Conservation (phyloP, 2,329 filamentous ascomycete species). For the Xylaria sp. region DNA sequence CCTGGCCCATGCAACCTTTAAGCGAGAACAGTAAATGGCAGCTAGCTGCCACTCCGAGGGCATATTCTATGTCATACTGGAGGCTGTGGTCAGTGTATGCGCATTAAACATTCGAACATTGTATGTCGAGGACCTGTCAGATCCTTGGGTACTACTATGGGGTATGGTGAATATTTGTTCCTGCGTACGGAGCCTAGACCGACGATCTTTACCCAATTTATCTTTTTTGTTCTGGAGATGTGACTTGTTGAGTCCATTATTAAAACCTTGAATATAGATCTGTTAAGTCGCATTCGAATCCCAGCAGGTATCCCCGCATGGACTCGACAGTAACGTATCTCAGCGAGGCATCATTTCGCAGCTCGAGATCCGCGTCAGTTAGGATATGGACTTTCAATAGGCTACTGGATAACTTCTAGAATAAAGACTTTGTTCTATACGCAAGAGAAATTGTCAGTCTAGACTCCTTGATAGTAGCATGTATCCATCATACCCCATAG, state of each 20-base stretch:
- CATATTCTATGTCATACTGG: not conserved
- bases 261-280: not conserved
- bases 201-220: too few relatives aligned
- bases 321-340: slow-evolving; percentile 1
- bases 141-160: too few relatives aligned
- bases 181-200: too few relatives aligned
- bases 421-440: too few relatives aligned
- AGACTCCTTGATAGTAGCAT: too few relatives aligned
- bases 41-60: slow-evolving; percentile 5
- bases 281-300: not conserved
- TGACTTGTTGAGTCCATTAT: not conserved
- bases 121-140: too few relatives aligned
- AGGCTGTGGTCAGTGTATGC: not conserved
- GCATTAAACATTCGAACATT: too few relatives aligned
- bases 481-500: too few relatives aligned
- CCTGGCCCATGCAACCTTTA: not conserved
- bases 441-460: too few relatives aligned
- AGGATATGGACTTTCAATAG: slow-evolving; percentile 23
- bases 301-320: not conserved
- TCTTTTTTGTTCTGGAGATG: not conserved
- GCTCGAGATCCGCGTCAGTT: not conserved
- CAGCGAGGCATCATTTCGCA: not conserved
- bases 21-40: slow-evolving; percentile 6
- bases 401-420: too few relatives aligned
- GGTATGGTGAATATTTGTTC: too few relatives aligned